Conservation (phyloP, 495 filamentous ascomycete genomes). For the Pseudoneurospora amorphoporcata region DNA sequence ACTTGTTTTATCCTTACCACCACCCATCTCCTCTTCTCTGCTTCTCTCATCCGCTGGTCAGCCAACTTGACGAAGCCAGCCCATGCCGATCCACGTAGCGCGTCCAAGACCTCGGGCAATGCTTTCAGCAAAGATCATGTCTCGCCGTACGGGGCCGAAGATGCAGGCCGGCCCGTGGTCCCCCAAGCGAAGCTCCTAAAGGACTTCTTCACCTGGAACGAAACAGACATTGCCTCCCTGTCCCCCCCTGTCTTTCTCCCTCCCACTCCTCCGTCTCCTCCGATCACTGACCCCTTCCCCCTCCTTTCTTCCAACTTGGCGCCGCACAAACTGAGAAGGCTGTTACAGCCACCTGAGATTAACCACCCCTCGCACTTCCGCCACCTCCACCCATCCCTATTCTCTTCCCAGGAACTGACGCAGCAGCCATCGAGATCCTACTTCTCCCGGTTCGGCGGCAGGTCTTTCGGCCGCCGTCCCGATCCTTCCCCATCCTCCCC, state of each 20-base stretch:
- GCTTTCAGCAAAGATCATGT: not conserved
- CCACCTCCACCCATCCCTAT: not conserved
- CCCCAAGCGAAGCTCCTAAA: not conserved
- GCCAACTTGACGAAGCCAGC: not conserved
- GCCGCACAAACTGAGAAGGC: not conserved
- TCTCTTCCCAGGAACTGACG: not conserved
- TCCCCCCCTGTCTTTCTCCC: slow-evolving; percentile 12
- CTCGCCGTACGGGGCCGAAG: not conserved
- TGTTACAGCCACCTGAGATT: slow-evolving; percentile 19
- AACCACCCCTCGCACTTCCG: slow-evolving; percentile 29
- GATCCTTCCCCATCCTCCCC: not conserved
- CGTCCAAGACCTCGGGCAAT: not conserved
- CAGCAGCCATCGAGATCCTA: not conserved
- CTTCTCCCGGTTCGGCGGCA: not conserved
- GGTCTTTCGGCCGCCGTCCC: not conserved
- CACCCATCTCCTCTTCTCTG: not conserved
- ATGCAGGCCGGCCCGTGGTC: not conserved
- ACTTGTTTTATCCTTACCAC: not conserved
- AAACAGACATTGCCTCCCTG: not conserved
- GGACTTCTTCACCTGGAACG: slow-evolving; percentile 12
- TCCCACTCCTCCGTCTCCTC: not conserved
- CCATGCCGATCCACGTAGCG: not conserved
- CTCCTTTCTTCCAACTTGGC: slow-evolving; percentile 10
- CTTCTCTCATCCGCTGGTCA: not conserved
- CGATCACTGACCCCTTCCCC: slow-evolving; percentile 18